Evolutionary conservation across 1,139 yeast species (phyloP), one percentile per base, ranked within the genome.

Genomic region (Blastobotrys malaysiensis): DNA sequence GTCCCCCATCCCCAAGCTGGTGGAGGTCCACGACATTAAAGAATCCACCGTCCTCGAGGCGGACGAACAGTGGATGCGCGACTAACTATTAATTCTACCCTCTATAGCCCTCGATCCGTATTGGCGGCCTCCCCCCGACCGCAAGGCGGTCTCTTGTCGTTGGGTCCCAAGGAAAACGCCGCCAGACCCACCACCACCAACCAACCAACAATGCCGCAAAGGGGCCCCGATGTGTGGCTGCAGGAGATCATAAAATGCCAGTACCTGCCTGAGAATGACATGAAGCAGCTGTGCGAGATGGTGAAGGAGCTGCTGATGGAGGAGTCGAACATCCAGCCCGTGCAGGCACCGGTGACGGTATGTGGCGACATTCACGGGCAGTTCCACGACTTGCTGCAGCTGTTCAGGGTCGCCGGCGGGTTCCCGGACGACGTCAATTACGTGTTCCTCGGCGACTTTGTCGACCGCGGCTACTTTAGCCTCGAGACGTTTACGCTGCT

Each of bases 331-430:
- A 91, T 93, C 61, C 98, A 93, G 68, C 98, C 99, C 0, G 98
- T 93, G 13, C 89, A 86, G 69, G 83, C 95, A 39, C 99, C 99
- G 1, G 98, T 93, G n/a, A 90, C 97, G 1, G 97, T 93, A 13
- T 93, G 98, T 76, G 99, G 99, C 61, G 99, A 93, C 72, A 95
- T 93, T 61, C 99, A 93, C 72, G 99, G 99, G 6, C 99, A 93
- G 71, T 93, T 93, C 69, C 98, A 93, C 68, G 99, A 93, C 71
- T 76, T 93, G 58, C 76, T 93, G 67, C 98, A 93, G 71, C 77
- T 93, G 48, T 93, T 93, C 70, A 81, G 96, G 62, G 88, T 91
- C 48, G 85, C 95, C 26, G 99, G 99, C 26, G 98, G 98, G 43
- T 81, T 95, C 65, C 99, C 99, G 1, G 85, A 81, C 64, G 77